phyloP scores from a whole-genome alignment of 2,329 filamentous ascomycete genomes.

The Cladosporium sp. region DNA sequence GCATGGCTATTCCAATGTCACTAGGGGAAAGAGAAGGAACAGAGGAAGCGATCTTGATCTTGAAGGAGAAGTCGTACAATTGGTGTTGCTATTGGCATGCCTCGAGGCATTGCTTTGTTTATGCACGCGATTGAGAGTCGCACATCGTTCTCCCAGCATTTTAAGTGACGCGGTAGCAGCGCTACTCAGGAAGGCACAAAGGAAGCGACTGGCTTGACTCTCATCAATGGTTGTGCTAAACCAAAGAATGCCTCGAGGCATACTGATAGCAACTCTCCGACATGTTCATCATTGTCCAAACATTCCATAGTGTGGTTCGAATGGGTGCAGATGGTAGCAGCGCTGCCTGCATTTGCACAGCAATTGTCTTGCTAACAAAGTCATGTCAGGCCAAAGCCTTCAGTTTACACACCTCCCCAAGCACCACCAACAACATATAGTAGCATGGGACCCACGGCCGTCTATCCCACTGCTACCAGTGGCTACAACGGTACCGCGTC shows the following conservation, averaged over 20 bases:
- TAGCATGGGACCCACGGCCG: neutral
- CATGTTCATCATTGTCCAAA: neutral
- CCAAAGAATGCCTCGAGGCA: neutral
- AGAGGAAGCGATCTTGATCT: neutral
- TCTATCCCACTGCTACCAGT: slow-evolving; percentile 1
- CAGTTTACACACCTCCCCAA: slow-evolving; percentile 20
- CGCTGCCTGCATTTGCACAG: neutral
- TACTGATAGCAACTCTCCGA: neutral
- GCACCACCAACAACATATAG: slow-evolving; percentile 9
- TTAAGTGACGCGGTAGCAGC: too few relatives aligned
- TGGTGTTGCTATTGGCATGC: too few relatives aligned
- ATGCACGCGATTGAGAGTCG: too few relatives aligned
- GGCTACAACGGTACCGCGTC: slow-evolving; percentile 10
- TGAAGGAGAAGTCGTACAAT: too few relatives aligned
- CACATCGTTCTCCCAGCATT: too few relatives aligned
- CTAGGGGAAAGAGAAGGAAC: neutral
- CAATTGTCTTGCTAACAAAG: neutral
- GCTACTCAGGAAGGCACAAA: too few relatives aligned
- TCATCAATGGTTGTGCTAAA: neutral
- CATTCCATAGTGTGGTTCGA: neutral
- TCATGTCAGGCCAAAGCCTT: slow-evolving; percentile 19
- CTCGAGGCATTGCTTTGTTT: too few relatives aligned
- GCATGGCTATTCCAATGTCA: neutral
- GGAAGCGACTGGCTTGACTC: neutral
- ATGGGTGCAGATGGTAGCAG: neutral